phyloP scores from a whole-genome alignment of 768 basidiomycete species.

The Mycena polygramma region DNA sequence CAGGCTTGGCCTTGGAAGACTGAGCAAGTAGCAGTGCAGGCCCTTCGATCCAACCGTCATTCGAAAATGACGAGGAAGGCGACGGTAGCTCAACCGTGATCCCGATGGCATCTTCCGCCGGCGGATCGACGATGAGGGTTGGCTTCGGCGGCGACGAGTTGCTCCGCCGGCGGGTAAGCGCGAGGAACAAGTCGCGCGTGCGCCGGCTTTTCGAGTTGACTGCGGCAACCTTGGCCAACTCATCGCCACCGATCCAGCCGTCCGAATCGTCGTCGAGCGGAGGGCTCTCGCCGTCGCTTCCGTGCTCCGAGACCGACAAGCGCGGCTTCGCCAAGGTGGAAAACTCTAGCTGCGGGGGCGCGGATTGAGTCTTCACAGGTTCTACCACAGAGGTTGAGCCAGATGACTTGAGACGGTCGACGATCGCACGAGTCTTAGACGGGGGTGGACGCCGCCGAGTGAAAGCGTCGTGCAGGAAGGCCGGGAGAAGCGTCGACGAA shows the following conservation, averaged over 20 bases:
- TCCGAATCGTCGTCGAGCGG: constrained; percentile 57
- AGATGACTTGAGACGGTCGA: constrained; percentile 65
- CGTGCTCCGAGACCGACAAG: constrained; percentile 56
- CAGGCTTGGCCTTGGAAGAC: constrained; percentile 1
- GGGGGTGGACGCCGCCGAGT: constrained; percentile 55
- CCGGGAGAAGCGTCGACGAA: constrained; percentile 57
- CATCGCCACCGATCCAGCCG: constrained; percentile 58
- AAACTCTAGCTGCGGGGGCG: constrained; percentile 28
- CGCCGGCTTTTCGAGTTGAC: constrained; percentile 52
- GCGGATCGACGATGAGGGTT: constrained; percentile 33
- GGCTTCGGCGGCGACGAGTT: constrained; percentile 52
- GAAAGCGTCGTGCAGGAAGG: constrained; percentile 60
- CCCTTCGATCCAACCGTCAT: constrained; percentile 59
- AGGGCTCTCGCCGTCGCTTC: constrained; percentile 49
- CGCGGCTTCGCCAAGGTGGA: constrained; percentile 47
- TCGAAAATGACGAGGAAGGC: constrained; percentile 45
- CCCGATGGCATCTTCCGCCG: constrained; percentile 27
- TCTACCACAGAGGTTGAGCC: constrained; percentile 3
- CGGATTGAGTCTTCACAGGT: constrained; percentile 1
- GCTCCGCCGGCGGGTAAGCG: constrained; percentile 55
- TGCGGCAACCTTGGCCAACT: constrained; percentile 37
- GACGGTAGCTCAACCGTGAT: constrained; percentile 38
- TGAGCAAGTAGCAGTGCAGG: constrained; percentile 30
- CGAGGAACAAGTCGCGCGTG: constrained; percentile 58
- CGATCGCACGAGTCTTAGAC: constrained; percentile 71